Conservation (phyloP, 176 grass and related monocot species). For the Oryza rufipogon region DNA sequence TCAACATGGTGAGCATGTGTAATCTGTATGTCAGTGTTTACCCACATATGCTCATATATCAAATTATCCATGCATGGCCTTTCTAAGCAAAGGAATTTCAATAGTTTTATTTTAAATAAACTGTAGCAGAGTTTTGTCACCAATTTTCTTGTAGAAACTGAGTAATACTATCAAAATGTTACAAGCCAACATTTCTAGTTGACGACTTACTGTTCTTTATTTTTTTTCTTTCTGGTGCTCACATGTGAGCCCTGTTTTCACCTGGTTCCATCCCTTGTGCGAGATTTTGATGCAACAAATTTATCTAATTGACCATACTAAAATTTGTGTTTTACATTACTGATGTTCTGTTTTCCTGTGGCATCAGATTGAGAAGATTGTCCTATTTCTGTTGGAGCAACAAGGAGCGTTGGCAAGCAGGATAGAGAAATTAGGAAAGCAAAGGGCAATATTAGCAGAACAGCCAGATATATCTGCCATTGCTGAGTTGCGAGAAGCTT, state of each 20-base stretch:
- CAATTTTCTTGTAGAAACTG: background rate
- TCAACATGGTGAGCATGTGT: constrained; percentile 30
- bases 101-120: background rate
- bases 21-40: constrained; percentile 4
- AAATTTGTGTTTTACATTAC: background rate
- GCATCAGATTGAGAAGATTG: constrained; percentile 90
- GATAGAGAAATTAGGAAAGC: constrained; percentile 91
- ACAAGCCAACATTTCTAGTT: background rate
- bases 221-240: constrained; percentile 17
- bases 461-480: constrained; percentile 94
- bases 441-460: constrained; percentile 68
- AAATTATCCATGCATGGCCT: constrained; percentile 33
- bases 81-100: background rate
- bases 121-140: background rate
- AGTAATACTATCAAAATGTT: background rate
- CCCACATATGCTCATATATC: constrained; percentile 1
- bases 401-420: constrained; percentile 85
- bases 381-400: constrained; percentile 92
- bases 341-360: constrained; percentile 24
- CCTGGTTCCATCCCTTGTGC: background rate
- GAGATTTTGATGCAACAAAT: constrained; percentile 17
- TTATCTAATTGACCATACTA: background rate
- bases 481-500: constrained; percentile 78
- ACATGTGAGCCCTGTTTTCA: constrained; percentile 7
- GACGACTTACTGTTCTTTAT: background rate